Percentiles rank a stretch among this genome's conserved stretches.
Evolutionary conservation across 768 basidiomycete species (phyloP).

Genomic region (Hericium alpestre): DNA sequence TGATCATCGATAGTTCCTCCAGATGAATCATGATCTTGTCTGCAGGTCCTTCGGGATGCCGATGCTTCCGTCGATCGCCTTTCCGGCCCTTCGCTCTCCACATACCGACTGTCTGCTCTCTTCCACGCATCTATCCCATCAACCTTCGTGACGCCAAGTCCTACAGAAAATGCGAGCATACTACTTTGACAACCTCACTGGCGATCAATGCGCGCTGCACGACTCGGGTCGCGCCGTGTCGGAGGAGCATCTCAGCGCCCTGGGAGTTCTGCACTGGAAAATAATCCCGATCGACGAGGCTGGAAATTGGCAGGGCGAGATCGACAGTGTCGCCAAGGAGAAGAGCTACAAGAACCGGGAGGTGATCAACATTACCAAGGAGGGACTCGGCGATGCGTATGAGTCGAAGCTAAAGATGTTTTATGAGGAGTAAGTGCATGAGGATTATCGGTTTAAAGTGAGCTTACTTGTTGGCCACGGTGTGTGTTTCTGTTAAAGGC

Average conservation of each 20-base stretch:
- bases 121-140: neutral
- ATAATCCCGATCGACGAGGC: conserved; percentile 53
- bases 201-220: conserved; percentile 74
- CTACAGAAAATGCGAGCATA: conserved; percentile 52
- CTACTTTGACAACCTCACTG: conserved; percentile 64
- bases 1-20: no score
- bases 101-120: no score
- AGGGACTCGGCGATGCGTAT: conserved; percentile 71
- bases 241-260: conserved; percentile 33
- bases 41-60: no score
- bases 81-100: no score
- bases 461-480: neutral
- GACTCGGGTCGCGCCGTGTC: conserved; percentile 53
- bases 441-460: no score
- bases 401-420: conserved; percentile 74
- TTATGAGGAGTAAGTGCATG: conserved; percentile 55
- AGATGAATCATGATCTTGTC: no score
- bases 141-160: neutral
- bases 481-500: conserved; percentile 25
- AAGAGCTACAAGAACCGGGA: conserved; percentile 78
- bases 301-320: conserved; percentile 34
- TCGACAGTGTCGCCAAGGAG: conserved; percentile 57
- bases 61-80: no score
- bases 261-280: conserved; percentile 59
- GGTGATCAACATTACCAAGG: conserved; percentile 63